phyloP scores from a whole-genome alignment of 345 rosid genomes.

The Mallotus nudiflorus region DNA sequence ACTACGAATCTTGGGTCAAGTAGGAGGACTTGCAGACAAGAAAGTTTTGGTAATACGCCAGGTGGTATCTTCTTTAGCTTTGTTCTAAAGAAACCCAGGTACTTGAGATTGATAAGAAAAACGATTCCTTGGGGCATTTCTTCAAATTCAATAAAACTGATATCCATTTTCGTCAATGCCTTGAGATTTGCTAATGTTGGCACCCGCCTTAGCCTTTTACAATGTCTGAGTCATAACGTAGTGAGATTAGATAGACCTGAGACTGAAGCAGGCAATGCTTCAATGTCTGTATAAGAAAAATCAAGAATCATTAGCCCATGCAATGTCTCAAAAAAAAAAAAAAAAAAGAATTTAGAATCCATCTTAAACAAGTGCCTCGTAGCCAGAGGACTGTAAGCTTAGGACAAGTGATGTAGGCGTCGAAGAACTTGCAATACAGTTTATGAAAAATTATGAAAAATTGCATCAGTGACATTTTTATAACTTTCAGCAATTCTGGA shows the following conservation, averaged over 20 bases:
- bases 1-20: not conserved
- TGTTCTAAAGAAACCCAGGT: slow-evolving; percentile 1
- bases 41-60: slow-evolving; percentile 14
- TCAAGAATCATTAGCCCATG: slow-evolving; percentile 7
- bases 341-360: not conserved
- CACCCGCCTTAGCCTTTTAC: not conserved
- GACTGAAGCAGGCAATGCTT: slow-evolving; percentile 15
- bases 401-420: not conserved
- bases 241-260: slow-evolving; percentile 15
- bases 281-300: not conserved
- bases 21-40: slow-evolving; percentile 2
- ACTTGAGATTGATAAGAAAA: slow-evolving; percentile 13
- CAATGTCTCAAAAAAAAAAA: not conserved
- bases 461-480: too few species aligned
- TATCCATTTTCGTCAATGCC: slow-evolving; percentile 20
- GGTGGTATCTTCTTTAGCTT: not conserved
- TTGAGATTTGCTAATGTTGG: slow-evolving; percentile 16
- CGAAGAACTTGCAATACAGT: too few species aligned
- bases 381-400: not conserved
- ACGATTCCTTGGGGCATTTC: slow-evolving; percentile 16
- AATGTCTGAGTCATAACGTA: slow-evolving; percentile 6
- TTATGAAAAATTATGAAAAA: too few species aligned
- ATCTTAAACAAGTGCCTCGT: not conserved
- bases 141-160: not conserved
- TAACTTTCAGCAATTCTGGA: too few species aligned